Percentiles rank a stretch among this genome's conserved stretches.
Conservation (phyloP, 441 rosid species). For the Populus hybrid region DNA sequence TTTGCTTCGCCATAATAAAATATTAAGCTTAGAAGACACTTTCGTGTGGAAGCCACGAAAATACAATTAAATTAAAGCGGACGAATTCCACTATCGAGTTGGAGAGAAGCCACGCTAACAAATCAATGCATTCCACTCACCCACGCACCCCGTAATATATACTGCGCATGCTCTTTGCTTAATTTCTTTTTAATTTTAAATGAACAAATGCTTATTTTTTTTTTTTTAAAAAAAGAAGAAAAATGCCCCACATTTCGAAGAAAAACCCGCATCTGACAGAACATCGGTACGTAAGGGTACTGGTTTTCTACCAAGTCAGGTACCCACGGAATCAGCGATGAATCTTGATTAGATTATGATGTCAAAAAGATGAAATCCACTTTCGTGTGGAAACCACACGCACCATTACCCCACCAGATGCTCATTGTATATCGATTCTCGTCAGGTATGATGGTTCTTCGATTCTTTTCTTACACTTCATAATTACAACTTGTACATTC, state of each 20-base stretch:
- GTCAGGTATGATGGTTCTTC: neutral
- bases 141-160: neutral
- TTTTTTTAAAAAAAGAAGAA: no score
- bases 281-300: no score
- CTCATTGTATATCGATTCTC: neutral
- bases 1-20: no score
- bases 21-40: neutral
- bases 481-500: no score
- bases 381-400: slow-evolving; percentile 23
- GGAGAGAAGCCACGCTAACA: no score
- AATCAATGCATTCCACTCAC: neutral
- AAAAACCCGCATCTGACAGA: no score
- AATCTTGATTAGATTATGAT: no score
- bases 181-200: no score
- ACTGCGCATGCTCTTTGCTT: neutral
- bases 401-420: neutral
- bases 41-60: neutral
- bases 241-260: no score
- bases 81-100: neutral
- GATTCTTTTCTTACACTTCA: no score
- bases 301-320: neutral
- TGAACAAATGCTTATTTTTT: neutral
- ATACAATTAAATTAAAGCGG: neutral
- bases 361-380: slow-evolving; percentile 6
- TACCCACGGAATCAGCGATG: neutral